Percentiles rank a stretch among this genome's conserved stretches.
Conservation (phyloP, 257 asterid genomes). For the Thymus quinquecostatus region DNA sequence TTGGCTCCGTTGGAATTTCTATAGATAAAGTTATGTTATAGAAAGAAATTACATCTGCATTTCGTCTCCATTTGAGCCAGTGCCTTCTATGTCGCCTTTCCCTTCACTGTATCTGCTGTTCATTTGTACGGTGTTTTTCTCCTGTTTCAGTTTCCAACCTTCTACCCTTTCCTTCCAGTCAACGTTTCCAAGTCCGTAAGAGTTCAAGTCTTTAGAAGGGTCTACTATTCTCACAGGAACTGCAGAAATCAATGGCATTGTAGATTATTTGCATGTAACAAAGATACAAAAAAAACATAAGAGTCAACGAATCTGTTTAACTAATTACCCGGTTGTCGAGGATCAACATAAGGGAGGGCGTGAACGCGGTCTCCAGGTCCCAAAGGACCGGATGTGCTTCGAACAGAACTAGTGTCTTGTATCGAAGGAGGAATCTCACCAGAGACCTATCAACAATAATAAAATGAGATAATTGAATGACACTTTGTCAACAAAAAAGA, state of each 20-base stretch:
- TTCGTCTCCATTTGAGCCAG: constrained; percentile 79
- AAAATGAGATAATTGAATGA: not conserved
- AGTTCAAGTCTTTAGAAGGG: constrained; percentile 78
- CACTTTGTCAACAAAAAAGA: not conserved
- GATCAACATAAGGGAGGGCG: constrained; percentile 81
- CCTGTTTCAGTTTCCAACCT: constrained; percentile 83
- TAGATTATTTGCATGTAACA: constrained; percentile 21
- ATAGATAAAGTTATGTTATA: no score
- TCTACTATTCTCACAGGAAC: constrained; percentile 92
- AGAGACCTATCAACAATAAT: constrained; percentile 53
- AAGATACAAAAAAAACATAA: not conserved
- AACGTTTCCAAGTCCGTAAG: constrained; percentile 86
- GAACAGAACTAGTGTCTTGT: constrained; percentile 76
- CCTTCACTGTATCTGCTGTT: constrained; percentile 57
- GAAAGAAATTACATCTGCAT: constrained; percentile 51
- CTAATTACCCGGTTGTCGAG: constrained; percentile 81
- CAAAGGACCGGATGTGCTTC: constrained; percentile 96
- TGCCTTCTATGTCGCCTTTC: constrained; percentile 70
- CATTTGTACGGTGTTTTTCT: constrained; percentile 57
- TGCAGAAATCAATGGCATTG: constrained; percentile 35
- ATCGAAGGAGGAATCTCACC: constrained; percentile 81
- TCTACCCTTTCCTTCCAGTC: constrained; percentile 98
- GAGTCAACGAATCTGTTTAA: not conserved
- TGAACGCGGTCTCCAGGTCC: constrained; percentile 85
- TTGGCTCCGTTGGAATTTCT: not conserved